Evolutionary conservation across 2,329 filamentous ascomycete species (phyloP), one percentile per base, ranked within the genome.

Genomic region (Sclerotinia spermophila): DNA sequence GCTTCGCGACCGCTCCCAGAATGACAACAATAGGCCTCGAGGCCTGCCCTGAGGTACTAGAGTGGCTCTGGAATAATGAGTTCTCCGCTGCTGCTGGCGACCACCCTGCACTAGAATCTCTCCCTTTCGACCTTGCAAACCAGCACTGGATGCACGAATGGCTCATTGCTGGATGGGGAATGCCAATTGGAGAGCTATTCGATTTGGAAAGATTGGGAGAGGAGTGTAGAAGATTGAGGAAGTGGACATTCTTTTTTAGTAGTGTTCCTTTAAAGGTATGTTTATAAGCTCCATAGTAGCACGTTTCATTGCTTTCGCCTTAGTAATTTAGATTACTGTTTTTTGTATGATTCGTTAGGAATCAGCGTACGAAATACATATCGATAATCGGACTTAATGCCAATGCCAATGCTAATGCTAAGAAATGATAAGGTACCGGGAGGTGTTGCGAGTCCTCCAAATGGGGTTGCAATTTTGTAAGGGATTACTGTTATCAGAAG

Each of bases 221-320:
- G 53, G 83, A 86, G 62, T 88, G 88, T 76, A 83, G 83, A 77
- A 81, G 83, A 77, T 82, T 83, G 68, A 80, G 81, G 21, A 81
- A 84, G 44, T 90, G 87, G 80, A 85, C 82, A 7, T 91, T 91
- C 76, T 84, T 91, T 80, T 82, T 91, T 35, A 86, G 85, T 0
- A 89, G 86, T 72, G 83, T 82, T 21, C 87, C 88, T 0, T 79
- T 88, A 45, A 89, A 90, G 76, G 84, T 87, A 56, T 68, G 72
- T 71, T 44, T 1, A 11, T n/a, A 21, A 38, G 24, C 11, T 30
- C 35, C 3, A 40, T 35, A 21, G 1, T 10, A 42, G 35, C 35
- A 13, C 15, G 11, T n/a, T 38, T 40, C 6, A 40, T 17, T 60
- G n/a, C 38, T 2, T 19, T n/a, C 24, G 11, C 27, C 21, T 21